Base-by-base conservation (phyloP, 768 basidiomycete species). In the Suillus plorans region DNA sequence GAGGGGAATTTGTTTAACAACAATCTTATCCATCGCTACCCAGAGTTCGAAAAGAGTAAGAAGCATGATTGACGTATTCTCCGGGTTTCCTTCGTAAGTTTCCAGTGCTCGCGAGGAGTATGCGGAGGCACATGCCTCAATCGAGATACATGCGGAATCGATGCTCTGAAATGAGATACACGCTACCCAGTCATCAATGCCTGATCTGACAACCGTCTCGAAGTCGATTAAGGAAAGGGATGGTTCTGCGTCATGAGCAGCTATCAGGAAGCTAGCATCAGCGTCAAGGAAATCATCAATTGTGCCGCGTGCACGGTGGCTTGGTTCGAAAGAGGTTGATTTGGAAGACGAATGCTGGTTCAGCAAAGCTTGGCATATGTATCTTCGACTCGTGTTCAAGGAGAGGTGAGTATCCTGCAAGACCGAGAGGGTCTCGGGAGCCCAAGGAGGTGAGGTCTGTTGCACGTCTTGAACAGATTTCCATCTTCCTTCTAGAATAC, bases 61-160 rank as follows among this genome's bases (percentile, higher is more conserved):
- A 52, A 85, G 66, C 77, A 86, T 81, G 1, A 79, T 62, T 0
- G 83, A 84, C 7, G 72, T 44, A 39, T 73, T 67, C 60, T 84
- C 82, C 3, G 82, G 78, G 42, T 77, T 80, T 16, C 66, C 65
- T 9, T 60, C 37, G 57, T 81, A 82, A 1, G 61, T 58, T 1
- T 18, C 31, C 44, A 50, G 22, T 0, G 82, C 77, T 0, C 71
- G 49, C 1, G 65, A 66, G 1, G 71, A 70, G 53, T 82, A 79
- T 9, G 65, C 55, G 20, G 61, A 60, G 9, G 74, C 74, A 44
- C 73, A 74, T 0, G 67, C 52, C 58, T 69, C 73, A 13, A 75
- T 64, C 8, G 58, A 36, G 5, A 53, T 44, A 5, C 73, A 75
- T 2, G 72, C 72, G 13, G 61, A 14, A 28, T 68, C 56, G 2